Conservation (phyloP, 2,329 filamentous ascomycete species). For the Aspergillus fijiensis region DNA sequence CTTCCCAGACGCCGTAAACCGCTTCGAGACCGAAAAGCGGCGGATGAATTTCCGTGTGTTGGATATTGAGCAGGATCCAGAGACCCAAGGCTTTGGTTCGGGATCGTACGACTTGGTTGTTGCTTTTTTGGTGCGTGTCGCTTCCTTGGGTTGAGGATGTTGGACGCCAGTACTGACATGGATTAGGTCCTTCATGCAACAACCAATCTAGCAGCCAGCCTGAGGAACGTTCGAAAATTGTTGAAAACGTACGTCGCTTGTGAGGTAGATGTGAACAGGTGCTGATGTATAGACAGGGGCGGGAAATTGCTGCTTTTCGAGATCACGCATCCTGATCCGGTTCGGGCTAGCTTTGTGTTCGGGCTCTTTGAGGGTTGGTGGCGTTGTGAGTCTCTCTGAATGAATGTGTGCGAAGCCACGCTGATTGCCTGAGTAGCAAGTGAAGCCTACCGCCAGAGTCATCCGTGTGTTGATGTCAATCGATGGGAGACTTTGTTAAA, state of each 20-base stretch:
- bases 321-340: slow-evolving; percentile 5
- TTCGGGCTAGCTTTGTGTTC: slow-evolving; percentile 11
- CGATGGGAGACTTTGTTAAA: slow-evolving; percentile 12
- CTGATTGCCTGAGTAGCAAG: slow-evolving; percentile 4
- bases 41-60: slow-evolving; percentile 16
- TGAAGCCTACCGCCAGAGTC: slow-evolving; percentile 10
- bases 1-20: slow-evolving; percentile 10
- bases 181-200: slow-evolving; percentile 15
- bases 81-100: slow-evolving; percentile 17
- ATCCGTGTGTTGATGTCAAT: slow-evolving; percentile 8
- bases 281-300: slow-evolving; percentile 4
- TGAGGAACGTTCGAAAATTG: slow-evolving; percentile 13
- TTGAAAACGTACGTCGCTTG: slow-evolving; percentile 11
- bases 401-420: background rate
- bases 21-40: slow-evolving; percentile 10
- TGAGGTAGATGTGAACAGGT: background rate
- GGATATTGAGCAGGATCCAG: slow-evolving; percentile 19
- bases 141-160: too few species aligned
- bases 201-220: background rate
- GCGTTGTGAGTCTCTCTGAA: slow-evolving; percentile 3
- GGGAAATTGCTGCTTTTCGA: slow-evolving; percentile 15
- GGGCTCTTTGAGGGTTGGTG: slow-evolving; percentile 19
- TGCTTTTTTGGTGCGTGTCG: slow-evolving; percentile 13
- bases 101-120: slow-evolving; percentile 22
- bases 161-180: background rate